These are phyloP conservation scores for Aspergillus nanangensis DNA, from an alignment of 495 filamentous ascomycete genomes.

Conservation along the genomic window DNA sequence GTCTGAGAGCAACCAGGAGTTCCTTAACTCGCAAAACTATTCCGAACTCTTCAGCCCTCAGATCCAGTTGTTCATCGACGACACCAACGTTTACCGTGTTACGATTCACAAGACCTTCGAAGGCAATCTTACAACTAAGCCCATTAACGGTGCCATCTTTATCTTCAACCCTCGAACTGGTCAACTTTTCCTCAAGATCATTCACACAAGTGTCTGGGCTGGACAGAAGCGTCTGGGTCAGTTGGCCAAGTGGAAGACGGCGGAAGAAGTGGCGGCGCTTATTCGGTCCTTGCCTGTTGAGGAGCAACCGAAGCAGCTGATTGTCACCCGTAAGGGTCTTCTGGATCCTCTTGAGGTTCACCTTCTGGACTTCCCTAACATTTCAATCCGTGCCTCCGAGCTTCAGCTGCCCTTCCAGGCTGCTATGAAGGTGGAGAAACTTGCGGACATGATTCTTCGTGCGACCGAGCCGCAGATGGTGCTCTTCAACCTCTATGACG, in stretches of 20 bases:
- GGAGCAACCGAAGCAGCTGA: constrained; percentile 98
- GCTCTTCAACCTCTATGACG: constrained; percentile 97
- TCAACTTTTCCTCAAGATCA: constrained; percentile 98
- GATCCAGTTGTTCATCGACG: constrained; percentile 98
- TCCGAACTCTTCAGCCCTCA: constrained; percentile 99
- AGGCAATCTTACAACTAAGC: constrained; percentile 98
- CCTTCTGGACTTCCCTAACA: constrained; percentile 97
- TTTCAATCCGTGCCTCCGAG: constrained; percentile 97
- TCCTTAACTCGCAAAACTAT: constrained; percentile 99
- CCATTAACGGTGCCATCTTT: constrained; percentile 99
- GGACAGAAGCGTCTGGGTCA: constrained; percentile 99
- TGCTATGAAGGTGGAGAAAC: constrained; percentile 99
- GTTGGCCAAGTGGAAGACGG: constrained; percentile 99
- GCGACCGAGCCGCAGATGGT: constrained; percentile 99
- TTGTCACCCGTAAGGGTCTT: constrained; percentile 96
- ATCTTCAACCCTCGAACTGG: constrained; percentile 99
- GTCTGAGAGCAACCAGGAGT: constrained; percentile 98
- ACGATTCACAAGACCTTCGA: constrained; percentile 99
- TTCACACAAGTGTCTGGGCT: constrained; percentile 99
- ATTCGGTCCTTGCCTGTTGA: constrained; percentile 96
- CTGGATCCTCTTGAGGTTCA: constrained; percentile 97
- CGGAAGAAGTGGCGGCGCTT: constrained; percentile 97
- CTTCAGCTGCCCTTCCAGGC: constrained; percentile 98
- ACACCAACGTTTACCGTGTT: constrained; percentile 99
- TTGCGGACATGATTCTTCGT: constrained; percentile 97